phyloP scores from a whole-genome alignment of 352 stramenopile species.

The Globisporangium alternatum region DNA sequence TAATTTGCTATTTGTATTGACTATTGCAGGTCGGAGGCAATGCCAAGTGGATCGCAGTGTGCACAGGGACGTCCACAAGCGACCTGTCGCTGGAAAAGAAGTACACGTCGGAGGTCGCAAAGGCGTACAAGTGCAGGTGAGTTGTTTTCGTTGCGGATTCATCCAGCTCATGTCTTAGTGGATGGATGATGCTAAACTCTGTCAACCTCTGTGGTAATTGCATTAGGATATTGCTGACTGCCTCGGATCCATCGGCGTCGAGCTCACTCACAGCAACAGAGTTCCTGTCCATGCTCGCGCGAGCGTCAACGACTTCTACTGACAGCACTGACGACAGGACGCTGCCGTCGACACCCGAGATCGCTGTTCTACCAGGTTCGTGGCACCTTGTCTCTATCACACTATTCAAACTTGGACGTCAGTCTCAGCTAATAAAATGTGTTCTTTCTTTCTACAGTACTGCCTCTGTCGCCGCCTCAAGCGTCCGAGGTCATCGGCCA shows the following conservation, averaged over 20 bases:
- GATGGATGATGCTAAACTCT: not conserved
- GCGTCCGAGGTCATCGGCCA: not conserved
- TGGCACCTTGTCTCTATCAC: not conserved
- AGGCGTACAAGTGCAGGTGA: slow-evolving; percentile 53
- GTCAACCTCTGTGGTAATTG: slow-evolving; percentile 4
- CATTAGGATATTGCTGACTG: slow-evolving; percentile 28
- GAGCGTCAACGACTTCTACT: not conserved
- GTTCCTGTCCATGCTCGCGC: slow-evolving; percentile 40
- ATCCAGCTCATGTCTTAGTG: not conserved
- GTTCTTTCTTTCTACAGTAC: not conserved
- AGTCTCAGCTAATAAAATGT: not conserved
- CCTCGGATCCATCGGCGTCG: slow-evolving; percentile 16
- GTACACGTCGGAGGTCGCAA: slow-evolving; percentile 62
- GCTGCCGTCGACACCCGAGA: not conserved
- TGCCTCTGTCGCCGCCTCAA: slow-evolving; percentile 1
- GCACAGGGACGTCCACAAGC: slow-evolving; percentile 36
- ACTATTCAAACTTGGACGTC: not conserved
- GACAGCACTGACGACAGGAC: slow-evolving; percentile 4
- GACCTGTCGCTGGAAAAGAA: slow-evolving; percentile 53
- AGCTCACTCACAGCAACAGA: slow-evolving; percentile 42
- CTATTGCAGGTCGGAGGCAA: slow-evolving; percentile 51
- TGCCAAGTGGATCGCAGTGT: slow-evolving; percentile 79
- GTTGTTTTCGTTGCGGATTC: not conserved
- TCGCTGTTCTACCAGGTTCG: slow-evolving; percentile 10
- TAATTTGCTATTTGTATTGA: not conserved